These are phyloP conservation scores for Venustampulla echinocandica DNA, from an alignment of 495 filamentous ascomycete genomes.

Conservation along the genomic window DNA sequence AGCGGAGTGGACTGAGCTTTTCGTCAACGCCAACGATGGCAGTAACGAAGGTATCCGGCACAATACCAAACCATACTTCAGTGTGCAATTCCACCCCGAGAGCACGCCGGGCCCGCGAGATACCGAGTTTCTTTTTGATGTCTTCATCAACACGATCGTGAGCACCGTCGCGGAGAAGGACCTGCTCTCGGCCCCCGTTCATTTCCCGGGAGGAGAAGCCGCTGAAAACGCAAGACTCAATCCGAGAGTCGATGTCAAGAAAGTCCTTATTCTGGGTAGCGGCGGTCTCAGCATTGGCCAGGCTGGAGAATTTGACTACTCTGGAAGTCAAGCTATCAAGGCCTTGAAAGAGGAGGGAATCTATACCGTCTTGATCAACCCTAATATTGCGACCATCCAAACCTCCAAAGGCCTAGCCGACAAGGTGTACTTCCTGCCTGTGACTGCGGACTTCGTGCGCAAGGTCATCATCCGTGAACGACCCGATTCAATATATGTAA, in stretches of 20 bases:
- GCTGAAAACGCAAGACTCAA: conserved; percentile 67
- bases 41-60: conserved; percentile 97
- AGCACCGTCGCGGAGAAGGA: conserved; percentile 49
- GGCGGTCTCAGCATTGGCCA: conserved; percentile 94
- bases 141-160: conserved; percentile 81
- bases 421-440: conserved; percentile 95
- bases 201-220: conserved; percentile 74
- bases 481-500: conserved; percentile 92
- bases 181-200: conserved; percentile 58
- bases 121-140: conserved; percentile 93
- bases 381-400: conserved; percentile 97
- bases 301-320: conserved; percentile 97
- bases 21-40: conserved; percentile 95
- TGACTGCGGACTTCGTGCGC: conserved; percentile 93
- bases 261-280: conserved; percentile 86
- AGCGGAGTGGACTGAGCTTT: conserved; percentile 78
- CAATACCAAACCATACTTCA: conserved; percentile 78
- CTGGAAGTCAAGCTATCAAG: conserved; percentile 91
- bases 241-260: conserved; percentile 79
- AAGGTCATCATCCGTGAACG: conserved; percentile 90
- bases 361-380: conserved; percentile 91
- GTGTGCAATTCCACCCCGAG: conserved; percentile 97
- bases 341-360: conserved; percentile 94
- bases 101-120: conserved; percentile 93
- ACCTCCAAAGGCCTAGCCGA: conserved; percentile 96